Evolutionary conservation across 345 rosid species (phyloP), one percentile per base, ranked within the genome.

Genomic region (Arabis alpina): DNA sequence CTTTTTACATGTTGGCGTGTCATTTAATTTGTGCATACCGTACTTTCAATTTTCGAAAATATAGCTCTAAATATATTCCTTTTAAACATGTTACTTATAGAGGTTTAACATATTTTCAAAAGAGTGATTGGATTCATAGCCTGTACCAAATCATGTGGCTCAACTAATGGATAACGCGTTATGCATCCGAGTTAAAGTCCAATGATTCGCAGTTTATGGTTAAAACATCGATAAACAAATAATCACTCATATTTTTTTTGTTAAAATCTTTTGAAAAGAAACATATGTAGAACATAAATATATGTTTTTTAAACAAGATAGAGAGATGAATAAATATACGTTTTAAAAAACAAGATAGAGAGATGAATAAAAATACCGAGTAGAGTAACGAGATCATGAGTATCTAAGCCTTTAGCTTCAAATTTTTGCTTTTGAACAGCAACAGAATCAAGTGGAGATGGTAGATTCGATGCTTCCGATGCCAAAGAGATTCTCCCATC

Each of bases 331-430:
- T 28, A 57, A 15, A 41, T 24, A 13, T 83, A 88, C 90, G 32
- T 28, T 28, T 28, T 2, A 3, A 45, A 45, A 6, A 47, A 47
- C 15, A 2, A 14, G 24, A 11, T 50, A 14, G 15, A n/a, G 61
- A 16, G 15, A 48, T 19, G 12, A 68, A 12, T 6, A 57, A 15
- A 41, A 24, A 13, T 83, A 88, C 90, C 93, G 7, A 80, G 86
- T 52, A 88, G 84, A 41, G 90, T 89, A 10, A 85, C 96, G 25
- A 87, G 88, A 79, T 89, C 90, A 44, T 82, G 82, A 72, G 80
- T 82, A 48, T 84, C 76, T 8, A 89, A 85, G 45, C 88, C 86
- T 72, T 85, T 86, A 39, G 79, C 88, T 28, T 83, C 75, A 69
- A 88, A 88, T 51, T 85, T 88, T 68, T 85, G 80, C 74, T 82